A percentile compares a stretch with the other conserved stretches of the same genome.
phyloP scores from a whole-genome alignment of 208 protist genomes.

The Trypanosoma vivax region DNA sequence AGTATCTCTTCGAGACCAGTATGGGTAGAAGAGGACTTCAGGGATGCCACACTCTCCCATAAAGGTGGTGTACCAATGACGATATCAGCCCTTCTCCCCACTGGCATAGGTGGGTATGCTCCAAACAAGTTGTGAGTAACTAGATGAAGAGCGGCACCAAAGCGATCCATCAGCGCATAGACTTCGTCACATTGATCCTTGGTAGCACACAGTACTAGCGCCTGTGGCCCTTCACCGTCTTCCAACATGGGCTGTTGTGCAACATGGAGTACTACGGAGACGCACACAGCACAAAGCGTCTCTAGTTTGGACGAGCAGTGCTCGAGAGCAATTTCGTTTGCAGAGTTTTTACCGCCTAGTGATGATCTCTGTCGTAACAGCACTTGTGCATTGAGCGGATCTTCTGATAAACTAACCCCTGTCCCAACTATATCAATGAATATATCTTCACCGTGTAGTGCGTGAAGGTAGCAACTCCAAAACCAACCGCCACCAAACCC shows the following conservation, averaged over 20 bases:
- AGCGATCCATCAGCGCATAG: constrained; percentile 32
- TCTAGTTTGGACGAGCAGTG: constrained; percentile 57
- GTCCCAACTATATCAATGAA: constrained; percentile 43
- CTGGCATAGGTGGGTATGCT: constrained; percentile 49
- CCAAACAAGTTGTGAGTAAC: constrained; percentile 80
- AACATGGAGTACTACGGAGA: constrained; percentile 55
- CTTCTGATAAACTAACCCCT: constrained; percentile 45
- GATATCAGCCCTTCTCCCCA: constrained; percentile 51
- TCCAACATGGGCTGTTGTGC: constrained; percentile 58
- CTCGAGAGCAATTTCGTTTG: constrained; percentile 8
- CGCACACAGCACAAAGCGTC: constrained; percentile 40
- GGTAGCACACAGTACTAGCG: constrained; percentile 61
- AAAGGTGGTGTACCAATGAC: constrained; percentile 67
- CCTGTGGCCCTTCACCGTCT: constrained; percentile 48
- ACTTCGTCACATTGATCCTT: constrained; percentile 71
- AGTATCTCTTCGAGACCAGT: constrained; percentile 55
- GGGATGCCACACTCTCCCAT: constrained; percentile 49
- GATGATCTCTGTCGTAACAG: constrained; percentile 21
- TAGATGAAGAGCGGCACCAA: constrained; percentile 54
- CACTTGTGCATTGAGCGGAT: constrained; percentile 43
- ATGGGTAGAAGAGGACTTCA: constrained; percentile 1
- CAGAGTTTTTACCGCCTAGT: background rate
- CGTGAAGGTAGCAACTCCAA: constrained; percentile 64
- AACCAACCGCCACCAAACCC: constrained; percentile 59
- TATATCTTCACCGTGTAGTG: constrained; percentile 53